A percentile compares a stretch with the other conserved stretches of the same genome.
Evolutionary conservation across 495 filamentous ascomycete genomes (phyloP).

Genomic region (Lineolata rhizophorae): DNA sequence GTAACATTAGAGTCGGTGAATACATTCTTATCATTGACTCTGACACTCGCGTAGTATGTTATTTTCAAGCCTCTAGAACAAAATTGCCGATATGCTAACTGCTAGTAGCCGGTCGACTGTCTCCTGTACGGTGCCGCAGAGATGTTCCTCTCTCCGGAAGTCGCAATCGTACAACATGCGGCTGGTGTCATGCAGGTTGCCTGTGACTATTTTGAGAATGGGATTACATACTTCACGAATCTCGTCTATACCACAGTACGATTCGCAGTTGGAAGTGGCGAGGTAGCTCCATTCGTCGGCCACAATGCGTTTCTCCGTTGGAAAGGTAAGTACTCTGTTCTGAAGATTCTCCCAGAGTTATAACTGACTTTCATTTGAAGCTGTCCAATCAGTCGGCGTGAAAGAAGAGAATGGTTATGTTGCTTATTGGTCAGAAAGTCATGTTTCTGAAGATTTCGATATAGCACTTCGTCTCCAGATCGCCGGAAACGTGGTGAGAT

Average conservation of each 20-base stretch:
- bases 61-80: too few relatives aligned
- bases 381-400: too few relatives aligned
- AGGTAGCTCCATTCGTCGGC: slow-evolving; percentile 39
- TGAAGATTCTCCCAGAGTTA: too few relatives aligned
- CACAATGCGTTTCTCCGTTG: slow-evolving; percentile 13
- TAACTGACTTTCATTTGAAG: too few relatives aligned
- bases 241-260: slow-evolving; percentile 55
- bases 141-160: slow-evolving; percentile 20
- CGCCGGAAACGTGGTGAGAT: slow-evolving; percentile 43
- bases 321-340: too few relatives aligned
- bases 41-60: too few relatives aligned
- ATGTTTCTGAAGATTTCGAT: slow-evolving; percentile 64
- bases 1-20: slow-evolving; percentile 34
- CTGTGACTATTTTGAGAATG: slow-evolving; percentile 19
- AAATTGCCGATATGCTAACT: neutral
- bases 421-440: slow-evolving; percentile 62
- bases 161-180: slow-evolving; percentile 20
- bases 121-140: slow-evolving; percentile 19
- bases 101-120: slow-evolving; percentile 14
- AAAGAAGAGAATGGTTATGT: slow-evolving; percentile 44
- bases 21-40: slow-evolving; percentile 13
- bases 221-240: slow-evolving; percentile 59
- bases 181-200: slow-evolving; percentile 21
- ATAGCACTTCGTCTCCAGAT: slow-evolving; percentile 57
- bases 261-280: slow-evolving; percentile 56